Conservation (phyloP, 2,329 filamentous ascomycete species). For the Diatrype stigma region DNA sequence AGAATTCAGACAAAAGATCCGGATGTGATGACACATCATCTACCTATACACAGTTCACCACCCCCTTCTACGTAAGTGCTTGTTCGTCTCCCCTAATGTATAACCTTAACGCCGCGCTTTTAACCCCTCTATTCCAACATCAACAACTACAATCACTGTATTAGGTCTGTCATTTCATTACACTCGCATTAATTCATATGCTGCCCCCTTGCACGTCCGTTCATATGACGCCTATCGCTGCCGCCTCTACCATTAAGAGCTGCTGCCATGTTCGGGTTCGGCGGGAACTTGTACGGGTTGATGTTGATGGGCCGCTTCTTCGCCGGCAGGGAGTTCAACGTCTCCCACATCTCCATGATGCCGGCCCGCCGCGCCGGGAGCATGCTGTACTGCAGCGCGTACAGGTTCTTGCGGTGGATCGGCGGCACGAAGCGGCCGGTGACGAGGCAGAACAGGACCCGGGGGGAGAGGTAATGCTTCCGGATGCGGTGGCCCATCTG, state of each 20-base stretch:
- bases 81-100: too few species aligned
- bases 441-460: conserved; percentile 80
- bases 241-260: not conserved
- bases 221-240: conserved; percentile 18
- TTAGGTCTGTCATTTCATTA: too few species aligned
- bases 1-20: too few species aligned
- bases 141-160: too few species aligned
- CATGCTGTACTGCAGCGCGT: conserved; percentile 98
- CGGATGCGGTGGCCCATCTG: conserved; percentile 88
- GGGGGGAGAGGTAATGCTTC: conserved; percentile 89
- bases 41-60: too few species aligned
- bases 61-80: too few species aligned
- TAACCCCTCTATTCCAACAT: not conserved
- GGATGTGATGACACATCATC: too few species aligned
- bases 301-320: conserved; percentile 38
- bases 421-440: conserved; percentile 93
- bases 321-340: conserved; percentile 51
- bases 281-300: conserved; percentile 18
- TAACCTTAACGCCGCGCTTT: too few species aligned
- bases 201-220: conserved; percentile 18
- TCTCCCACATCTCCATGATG: conserved; percentile 81
- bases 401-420: conserved; percentile 89
- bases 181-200: too few species aligned
- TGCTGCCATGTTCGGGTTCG: conserved; percentile 1
- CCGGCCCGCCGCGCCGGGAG: conserved; percentile 76